Base-by-base conservation (phyloP, 352 stramenopile species). In the Phytophthora fragariaefolia region DNA sequence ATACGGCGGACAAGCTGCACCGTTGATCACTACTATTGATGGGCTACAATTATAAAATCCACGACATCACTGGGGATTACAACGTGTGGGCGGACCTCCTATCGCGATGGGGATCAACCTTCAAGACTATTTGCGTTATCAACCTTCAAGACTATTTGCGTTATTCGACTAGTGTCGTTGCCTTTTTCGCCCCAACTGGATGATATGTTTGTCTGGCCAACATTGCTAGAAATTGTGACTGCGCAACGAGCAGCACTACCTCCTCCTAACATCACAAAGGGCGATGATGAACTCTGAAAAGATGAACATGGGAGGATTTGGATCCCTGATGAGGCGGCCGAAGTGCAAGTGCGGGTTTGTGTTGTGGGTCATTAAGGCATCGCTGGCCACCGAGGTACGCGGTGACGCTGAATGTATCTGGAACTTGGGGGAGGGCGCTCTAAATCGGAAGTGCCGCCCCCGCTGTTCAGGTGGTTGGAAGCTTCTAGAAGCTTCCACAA, bases 321-420 rank as follows among this genome's bases (percentile, higher is more conserved):
- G 54, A 52, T 62, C 8, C 54, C 54, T 4, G 58, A 66, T 17
- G 45, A 57, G 13, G 53, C 32, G 13, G 30, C 18, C 4, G 49
- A 59, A 7, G n/a, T 79, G 49, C 69, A 71, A 45, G 26, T 70
- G 13, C 58, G 69, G 4, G 24, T 76, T 0, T 72, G 64, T 45
- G 58, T 78, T 0, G 23, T 79, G 2, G 70, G 59, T 1, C 70
- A 77, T 40, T 68, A 57, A 2, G 74, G 66, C 27, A 53, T 53
- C 3, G 53, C 18, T 0, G 69, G 69, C 4, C 69, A 76, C 27
- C 64, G 66, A n/a, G 69, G 69, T 3, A 20, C 57, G 47, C 12
- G 13, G 40, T 63, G 24, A 79, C 71, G 15, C 15, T 42, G 34
- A 15, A 42, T n/a, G n/a, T n/a, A n/a, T n/a, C n/a, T n/a, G n/a